Evolutionary conservation across 129 eudicot genomes (phyloP).

Genomic region (Arctium lappa): DNA sequence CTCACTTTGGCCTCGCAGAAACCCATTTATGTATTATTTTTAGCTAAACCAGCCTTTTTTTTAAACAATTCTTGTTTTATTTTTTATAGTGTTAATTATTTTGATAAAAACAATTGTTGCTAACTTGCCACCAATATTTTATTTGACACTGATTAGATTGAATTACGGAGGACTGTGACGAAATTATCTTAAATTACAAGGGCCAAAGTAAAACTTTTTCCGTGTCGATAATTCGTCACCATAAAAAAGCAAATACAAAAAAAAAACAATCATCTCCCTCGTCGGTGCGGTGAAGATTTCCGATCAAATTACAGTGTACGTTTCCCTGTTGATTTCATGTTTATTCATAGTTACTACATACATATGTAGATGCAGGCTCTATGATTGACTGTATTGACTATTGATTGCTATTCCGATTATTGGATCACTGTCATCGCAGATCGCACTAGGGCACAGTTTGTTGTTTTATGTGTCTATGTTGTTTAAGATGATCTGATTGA

Average conservation of each 20-base stretch:
- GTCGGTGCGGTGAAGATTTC: constrained; percentile 8
- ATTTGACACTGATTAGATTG: background rate
- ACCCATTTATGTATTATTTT: too few species aligned
- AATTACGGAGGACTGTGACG: background rate
- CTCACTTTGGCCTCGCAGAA: too few species aligned
- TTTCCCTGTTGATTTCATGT: background rate
- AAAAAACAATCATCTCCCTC: background rate
- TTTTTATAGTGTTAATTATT: too few species aligned
- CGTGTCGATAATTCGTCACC: background rate
- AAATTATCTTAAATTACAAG: background rate
- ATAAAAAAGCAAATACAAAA: too few species aligned
- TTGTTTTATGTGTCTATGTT: background rate
- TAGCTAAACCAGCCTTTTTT: too few species aligned
- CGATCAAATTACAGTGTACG: constrained; percentile 26
- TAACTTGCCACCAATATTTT: too few species aligned
- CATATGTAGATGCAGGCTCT: background rate
- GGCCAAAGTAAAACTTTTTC: background rate
- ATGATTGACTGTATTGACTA: background rate
- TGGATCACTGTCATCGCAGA: background rate
- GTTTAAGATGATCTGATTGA: background rate
- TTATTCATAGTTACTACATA: background rate
- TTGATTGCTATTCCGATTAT: background rate
- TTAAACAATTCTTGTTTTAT: too few species aligned
- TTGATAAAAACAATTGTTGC: too few species aligned
- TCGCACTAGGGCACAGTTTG: background rate